Base-by-base conservation (phyloP, 345 rosid species). In the Eucalyptus victrix region DNA sequence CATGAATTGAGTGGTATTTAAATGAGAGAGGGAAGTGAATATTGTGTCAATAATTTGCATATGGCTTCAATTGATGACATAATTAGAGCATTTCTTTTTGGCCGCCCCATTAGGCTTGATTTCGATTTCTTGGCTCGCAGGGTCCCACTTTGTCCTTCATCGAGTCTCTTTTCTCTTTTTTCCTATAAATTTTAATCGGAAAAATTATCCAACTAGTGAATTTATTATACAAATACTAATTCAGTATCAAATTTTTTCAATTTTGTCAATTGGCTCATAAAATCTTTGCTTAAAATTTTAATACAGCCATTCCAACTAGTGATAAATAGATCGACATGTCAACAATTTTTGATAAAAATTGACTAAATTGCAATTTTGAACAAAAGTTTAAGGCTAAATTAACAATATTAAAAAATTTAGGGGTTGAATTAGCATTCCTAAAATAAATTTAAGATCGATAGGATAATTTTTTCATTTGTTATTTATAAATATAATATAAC, bases 201-300 rank as follows among this genome's bases (percentile, higher is more conserved):
- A 65, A 62, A 4, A 16, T 2, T n/a, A n/a, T 12, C 34, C n/a
- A 6, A 13, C 8, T 28, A 26, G 2, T 60, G 15, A 62, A 62
- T 7, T 30, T 62, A 12, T 62, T 30, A 62, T 28, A 62, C 17
- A 0, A 6, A 28, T 60, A 30, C n/a, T 28, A 13, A 60, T 60
- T 60, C 0, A 0, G 0, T n/a, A 1, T 4, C 9, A 65, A 65
- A 4, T 8, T n/a, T n/a, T n/a, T 65, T 7, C 5, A 7, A 65
- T n/a, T 65, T 65, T n/a, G 2, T 7, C 76, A 16, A 65, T n/a
- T 8, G 3, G 0, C 21, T 65, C 3, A 0, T 65, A n/a, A 65
- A 65, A n/a, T 0, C 1, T 65, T 8, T 4, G 3, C 0, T 0
- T 0, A 3, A 65, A 65, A n/a, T n/a, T 62, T 4, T 34, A n/a